These are phyloP conservation scores for Entamoeba invadens DNA, from an alignment of 208 protist genomes.

Conservation along the genomic window DNA sequence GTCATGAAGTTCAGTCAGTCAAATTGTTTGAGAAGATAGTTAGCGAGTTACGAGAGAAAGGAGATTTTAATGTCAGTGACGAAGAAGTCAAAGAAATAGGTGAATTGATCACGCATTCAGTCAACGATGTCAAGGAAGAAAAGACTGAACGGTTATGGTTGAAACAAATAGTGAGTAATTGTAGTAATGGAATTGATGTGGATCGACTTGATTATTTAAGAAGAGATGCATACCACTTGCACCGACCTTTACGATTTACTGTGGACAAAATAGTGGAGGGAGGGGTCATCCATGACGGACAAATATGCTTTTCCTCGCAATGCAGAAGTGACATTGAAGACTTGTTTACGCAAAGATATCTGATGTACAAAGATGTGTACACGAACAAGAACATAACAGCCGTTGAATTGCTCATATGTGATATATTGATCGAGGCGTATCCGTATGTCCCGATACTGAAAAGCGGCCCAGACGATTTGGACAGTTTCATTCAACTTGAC, in stretches of 20 bases:
- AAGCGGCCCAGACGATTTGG: not conserved
- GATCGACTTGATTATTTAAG: conserved; percentile 29
- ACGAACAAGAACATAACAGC: not conserved
- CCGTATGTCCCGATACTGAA: not conserved
- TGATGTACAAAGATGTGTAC: not conserved
- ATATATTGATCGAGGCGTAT: not conserved
- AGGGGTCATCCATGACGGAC: not conserved
- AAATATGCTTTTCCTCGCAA: not conserved
- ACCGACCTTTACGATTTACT: not conserved
- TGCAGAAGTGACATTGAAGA: not conserved
- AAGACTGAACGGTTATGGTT: not conserved
- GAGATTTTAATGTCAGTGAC: not conserved
- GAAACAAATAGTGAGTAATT: conserved; percentile 20
- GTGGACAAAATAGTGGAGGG: not conserved
- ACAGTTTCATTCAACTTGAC: not conserved
- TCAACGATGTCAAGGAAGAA: too few species aligned
- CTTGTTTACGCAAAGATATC: not conserved
- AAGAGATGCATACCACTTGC: not conserved
- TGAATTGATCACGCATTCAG: not conserved
- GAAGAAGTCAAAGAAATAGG: conserved; percentile 7
- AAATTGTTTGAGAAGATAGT: conserved; percentile 7
- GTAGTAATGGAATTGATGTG: conserved; percentile 20
- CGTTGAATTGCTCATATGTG: not conserved
- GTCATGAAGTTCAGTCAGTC: conserved; percentile 3
- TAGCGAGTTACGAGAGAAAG: too few species aligned